Percentiles rank a stretch among this genome's conserved stretches.
These are phyloP conservation scores for Capsella rubella DNA, from an alignment of 441 rosid genomes.

Conservation along the genomic window DNA sequence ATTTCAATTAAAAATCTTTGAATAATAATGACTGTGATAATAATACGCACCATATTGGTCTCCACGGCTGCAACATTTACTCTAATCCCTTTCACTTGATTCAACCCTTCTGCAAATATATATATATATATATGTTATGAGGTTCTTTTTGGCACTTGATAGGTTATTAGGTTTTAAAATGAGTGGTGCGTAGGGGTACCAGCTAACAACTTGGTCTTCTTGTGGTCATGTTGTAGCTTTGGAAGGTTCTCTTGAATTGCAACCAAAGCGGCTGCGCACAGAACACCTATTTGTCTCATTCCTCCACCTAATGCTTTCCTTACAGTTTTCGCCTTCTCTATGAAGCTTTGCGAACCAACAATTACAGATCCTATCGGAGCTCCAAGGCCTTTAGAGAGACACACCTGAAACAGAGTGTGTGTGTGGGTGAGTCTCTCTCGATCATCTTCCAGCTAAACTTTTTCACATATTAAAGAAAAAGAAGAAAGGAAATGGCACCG, in stretches of 20 bases:
- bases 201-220: slow-evolving; percentile 79
- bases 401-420: slow-evolving; percentile 56
- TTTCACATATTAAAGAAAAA: background rate
- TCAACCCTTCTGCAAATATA: slow-evolving; percentile 67
- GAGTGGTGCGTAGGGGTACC: slow-evolving; percentile 48
- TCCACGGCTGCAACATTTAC: slow-evolving; percentile 72
- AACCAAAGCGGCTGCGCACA: slow-evolving; percentile 83
- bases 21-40: background rate
- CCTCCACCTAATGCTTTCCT: slow-evolving; percentile 97
- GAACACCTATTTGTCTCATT: slow-evolving; percentile 85
- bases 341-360: slow-evolving; percentile 84
- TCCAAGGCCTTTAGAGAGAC: slow-evolving; percentile 91
- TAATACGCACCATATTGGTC: slow-evolving; percentile 65
- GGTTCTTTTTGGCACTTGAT: background rate
- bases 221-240: slow-evolving; percentile 84
- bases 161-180: background rate
- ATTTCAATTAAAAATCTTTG: no score
- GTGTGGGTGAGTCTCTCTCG: background rate
- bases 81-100: slow-evolving; percentile 75
- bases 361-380: slow-evolving; percentile 93
- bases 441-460: background rate
- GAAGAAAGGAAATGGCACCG: slow-evolving; percentile 43
- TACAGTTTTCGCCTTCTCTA: slow-evolving; percentile 78
- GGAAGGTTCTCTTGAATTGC: slow-evolving; percentile 70
- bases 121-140: slow-evolving; percentile 22